Conservation (phyloP, 139 green algal genomes). For the Coelastrella sp. region DNA sequence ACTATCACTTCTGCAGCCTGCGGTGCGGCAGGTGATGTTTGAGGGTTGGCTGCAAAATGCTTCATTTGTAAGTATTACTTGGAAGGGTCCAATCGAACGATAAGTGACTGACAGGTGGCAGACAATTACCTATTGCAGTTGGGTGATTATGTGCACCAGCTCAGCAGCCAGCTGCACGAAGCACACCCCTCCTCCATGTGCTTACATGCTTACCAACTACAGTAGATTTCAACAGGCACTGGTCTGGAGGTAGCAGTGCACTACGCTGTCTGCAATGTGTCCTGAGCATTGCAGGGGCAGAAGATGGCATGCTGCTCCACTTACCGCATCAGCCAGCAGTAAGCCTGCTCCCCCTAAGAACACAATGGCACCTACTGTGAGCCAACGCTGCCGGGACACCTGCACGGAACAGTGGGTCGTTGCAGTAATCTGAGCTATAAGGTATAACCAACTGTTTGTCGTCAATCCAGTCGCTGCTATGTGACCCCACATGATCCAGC, state of each 20-base stretch:
- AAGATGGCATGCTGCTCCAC: background rate
- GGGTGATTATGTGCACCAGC: too few species aligned
- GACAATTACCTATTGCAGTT: background rate
- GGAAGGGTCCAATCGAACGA: background rate
- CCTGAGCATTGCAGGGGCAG: too few species aligned
- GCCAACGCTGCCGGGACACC: conserved; percentile 26
- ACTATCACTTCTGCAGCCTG: conserved; percentile 35
- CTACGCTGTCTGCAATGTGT: background rate
- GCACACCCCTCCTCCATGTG: background rate
- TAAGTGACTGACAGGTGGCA: background rate
- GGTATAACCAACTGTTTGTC: background rate
- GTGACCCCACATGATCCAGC: background rate
- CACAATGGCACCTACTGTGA: conserved; percentile 30
- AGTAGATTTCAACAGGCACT: background rate
- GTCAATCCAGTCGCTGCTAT: background rate
- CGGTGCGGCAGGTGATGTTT: background rate
- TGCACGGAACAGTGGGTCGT: background rate
- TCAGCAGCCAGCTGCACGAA: background rate
- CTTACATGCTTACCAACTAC: background rate
- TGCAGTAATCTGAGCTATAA: background rate
- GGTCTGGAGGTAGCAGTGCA: background rate
- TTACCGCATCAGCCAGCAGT: conserved; percentile 32
- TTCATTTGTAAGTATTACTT: too few species aligned
- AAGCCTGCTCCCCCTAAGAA: conserved; percentile 26
- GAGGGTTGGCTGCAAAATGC: background rate